Evolutionary conservation across 345 rosid species (phyloP), one percentile per base, ranked within the genome.

Genomic region (Adansonia digitata): DNA sequence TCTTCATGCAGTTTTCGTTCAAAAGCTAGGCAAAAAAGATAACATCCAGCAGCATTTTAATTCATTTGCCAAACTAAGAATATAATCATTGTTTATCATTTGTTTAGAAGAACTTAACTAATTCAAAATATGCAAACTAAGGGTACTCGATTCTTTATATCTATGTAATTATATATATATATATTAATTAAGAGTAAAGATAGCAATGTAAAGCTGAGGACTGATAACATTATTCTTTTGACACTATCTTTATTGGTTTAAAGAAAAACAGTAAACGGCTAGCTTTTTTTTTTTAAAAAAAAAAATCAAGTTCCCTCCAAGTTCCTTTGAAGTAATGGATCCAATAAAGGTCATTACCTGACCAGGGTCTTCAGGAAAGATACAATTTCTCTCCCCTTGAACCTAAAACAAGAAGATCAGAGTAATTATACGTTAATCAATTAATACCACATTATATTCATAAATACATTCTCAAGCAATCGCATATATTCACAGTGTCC

Each of bases 281-380:
- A 64, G 64, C 75, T 61, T 78, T 78, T 46, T 13, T 46, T 22
- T 43, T 40, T 40, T 40, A 40, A 40, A 5, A 0, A 48, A 48
- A 48, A 55, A 80, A 81, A 62, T 74, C 75, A 79, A 75, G 81
- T 77, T 72, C 55, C 8, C 24, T 5, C 48, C 57, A 59, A 12
- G 42, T 68, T 43, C 39, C 24, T 29, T 60, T 74, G 64, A 65
- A 75, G 77, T 42, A 68, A 71, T 75, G 84, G 87, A 85, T 86
- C 87, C 87, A 72, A 82, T 80, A 84, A 88, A 60, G 80, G 53
- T 27, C 61, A 18, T 5, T 34, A 91, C 96, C 92, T 91, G 96
- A 85, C 91, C 94, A 81, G 94, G 94, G 82, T 94, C 97, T 78
- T 94, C 98, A 78, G 98, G 96, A 85, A 92, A 92, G 69, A 90